Base-by-base conservation (phyloP, 2,329 filamentous ascomycete genomes). In the Balansia obtecta region DNA sequence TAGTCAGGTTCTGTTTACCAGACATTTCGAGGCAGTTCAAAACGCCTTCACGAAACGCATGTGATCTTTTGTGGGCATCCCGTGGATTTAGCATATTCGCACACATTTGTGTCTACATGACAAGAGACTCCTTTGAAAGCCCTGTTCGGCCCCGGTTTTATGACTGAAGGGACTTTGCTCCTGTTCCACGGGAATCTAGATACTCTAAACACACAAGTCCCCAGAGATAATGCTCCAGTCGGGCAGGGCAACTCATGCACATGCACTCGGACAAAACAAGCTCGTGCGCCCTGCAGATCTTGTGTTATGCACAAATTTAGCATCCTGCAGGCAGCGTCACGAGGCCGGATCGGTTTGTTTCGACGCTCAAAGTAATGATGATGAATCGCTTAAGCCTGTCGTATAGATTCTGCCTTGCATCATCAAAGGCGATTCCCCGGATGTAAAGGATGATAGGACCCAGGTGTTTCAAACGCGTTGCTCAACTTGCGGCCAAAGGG, bases 381-480 rank as follows among this genome's bases (percentile, higher is more conserved):
- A 34, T 49, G 32, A 27, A 27, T 40, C 45, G 46, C 18, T 43
- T 9, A 20, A 46, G 20, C 8, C 46, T 37, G n/a, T 12, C 33
- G 46, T 51, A 37, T 20, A 45, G 43, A 46, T 15, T 30, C 16
- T 46, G 42, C 9, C n/a, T 16, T 32, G 16, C 44, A 22, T 30
- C n/a, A n/a, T 51, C 49, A 51, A 53, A 51, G 52, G 33, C 27
- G 20, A 16, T 18, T 30, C 43, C 32, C 46, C 15, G 33, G 13
- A 40, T 27, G 13, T 42, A 30, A 51, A 34, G 52, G 41, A 30
- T 42, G 39, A 45, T 42, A 32, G 30, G 47, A 39, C 27, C 27
- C 15, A 50, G 34, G 39, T 27, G 45, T 50, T 47, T 51, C 41
- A 51, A 30, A 37, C 49, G 52, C 49, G 34, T 42, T 51, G 52